A percentile compares a stretch with the other conserved stretches of the same genome.
These are phyloP conservation scores for Lasiodiplodia hormozganensis DNA, from an alignment of 2,329 filamentous ascomycete genomes.

Conservation along the genomic window DNA sequence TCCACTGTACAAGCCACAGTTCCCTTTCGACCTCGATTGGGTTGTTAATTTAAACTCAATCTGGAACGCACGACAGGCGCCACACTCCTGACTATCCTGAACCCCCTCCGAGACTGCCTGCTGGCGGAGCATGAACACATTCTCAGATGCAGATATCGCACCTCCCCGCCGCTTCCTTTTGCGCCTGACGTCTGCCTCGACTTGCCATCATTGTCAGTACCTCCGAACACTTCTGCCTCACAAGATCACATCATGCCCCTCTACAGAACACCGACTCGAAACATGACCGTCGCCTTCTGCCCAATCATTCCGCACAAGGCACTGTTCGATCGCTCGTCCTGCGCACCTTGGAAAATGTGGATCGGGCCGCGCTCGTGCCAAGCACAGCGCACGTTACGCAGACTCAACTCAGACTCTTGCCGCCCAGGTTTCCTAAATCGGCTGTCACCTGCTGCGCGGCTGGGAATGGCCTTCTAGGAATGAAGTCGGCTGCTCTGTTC, in stretches of 20 bases:
- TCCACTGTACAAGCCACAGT: not conserved
- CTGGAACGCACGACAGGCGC: conserved; percentile 6
- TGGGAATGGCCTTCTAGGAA: conserved; percentile 8
- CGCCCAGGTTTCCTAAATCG: not conserved
- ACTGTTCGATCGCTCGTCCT: not conserved
- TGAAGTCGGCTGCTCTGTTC: not conserved
- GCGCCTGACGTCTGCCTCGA: conserved; percentile 1
- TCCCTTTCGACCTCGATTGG: not conserved
- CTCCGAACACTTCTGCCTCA: not conserved
- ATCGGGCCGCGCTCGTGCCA: conserved; percentile 16
- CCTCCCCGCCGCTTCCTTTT: conserved; percentile 2
- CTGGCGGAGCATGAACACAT: conserved; percentile 7
- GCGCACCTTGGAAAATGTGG: not conserved
- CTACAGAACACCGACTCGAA: conserved; percentile 15
- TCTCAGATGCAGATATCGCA: not conserved
- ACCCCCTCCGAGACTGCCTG: not conserved
- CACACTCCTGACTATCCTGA: conserved; percentile 2
- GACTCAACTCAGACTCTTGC: not conserved
- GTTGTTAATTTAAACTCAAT: not conserved
- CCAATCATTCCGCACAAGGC: not conserved
- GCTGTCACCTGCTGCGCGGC: conserved; percentile 9
- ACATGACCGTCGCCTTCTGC: conserved; percentile 16
- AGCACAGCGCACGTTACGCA: not conserved
- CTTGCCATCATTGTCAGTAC: not conserved
- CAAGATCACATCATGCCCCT: conserved; percentile 16